Base-by-base conservation (phyloP, 2,329 filamentous ascomycete genomes). In the Epichloe aotearoae region DNA sequence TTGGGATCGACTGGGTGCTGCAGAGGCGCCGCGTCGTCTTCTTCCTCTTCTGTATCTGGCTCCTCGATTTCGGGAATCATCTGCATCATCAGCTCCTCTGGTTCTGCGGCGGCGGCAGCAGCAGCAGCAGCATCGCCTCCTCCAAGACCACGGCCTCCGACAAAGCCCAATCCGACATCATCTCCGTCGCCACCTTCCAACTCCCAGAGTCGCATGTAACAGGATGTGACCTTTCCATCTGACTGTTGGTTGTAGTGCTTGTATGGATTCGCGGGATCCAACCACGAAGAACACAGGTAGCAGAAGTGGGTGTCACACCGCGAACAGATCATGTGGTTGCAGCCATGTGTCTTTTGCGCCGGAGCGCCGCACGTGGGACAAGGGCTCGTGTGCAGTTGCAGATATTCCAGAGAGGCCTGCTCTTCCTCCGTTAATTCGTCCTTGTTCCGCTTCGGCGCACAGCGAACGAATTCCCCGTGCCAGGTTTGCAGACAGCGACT, bases 271-370 rank as follows among this genome's bases (percentile, higher is more conserved):
- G 71, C 73, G 0, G 86, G 80, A 51, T 84, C 77, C 41, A 98
- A 75, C 86, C 88, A 97, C n/a, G 82, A 77, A 0, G 85, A 84
- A 63, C 93, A 97, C 1, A 97, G 76, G 59, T 97, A 97, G 70
- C 93, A 98, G 64, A 96, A 97, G 66, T 97, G 91, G 2, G 88
- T 86, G 48, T 84, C 76, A 71, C 93, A 98, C 56, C 87, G 83
- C 65, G 84, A 88, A 68, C 91, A 96, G 47, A 84, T 86, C 89
- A 97, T 97, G 67, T 96, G 90, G 66, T 96, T 96, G 73, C 93
- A 98, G 39, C 93, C 93, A 62, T 87, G 82, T 1, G 85, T 88
- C 73, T 98, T 98, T 64, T 95, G 88, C 20, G 84, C 84, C 0
- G 88, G 88, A 1, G 85, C 83, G 33, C 75, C 80, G 69, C 93